Evolutionary conservation across 805 yeast species (phyloP).

Genomic region (Hanseniaspora valbyensis): DNA sequence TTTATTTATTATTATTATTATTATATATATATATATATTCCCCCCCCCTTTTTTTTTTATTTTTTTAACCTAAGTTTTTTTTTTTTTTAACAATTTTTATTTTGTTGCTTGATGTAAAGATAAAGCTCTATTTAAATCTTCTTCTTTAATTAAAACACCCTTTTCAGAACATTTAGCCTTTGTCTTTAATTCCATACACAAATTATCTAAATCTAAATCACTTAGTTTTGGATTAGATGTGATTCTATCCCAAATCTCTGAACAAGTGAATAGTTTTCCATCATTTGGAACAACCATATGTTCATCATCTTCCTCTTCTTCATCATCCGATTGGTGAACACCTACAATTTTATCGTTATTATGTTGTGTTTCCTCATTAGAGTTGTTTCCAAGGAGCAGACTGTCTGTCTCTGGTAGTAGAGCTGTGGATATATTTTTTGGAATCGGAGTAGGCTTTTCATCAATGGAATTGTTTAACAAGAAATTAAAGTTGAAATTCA

Average conservation of each 20-base stretch:
- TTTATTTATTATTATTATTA: no score
- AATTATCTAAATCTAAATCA: conserved; percentile 86
- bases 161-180: conserved; percentile 92
- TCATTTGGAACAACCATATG: conserved; percentile 63
- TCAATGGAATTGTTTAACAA: conserved; percentile 17
- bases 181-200: conserved; percentile 75
- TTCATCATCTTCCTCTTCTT: conserved; percentile 21
- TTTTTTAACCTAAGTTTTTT: background rate
- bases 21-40: no score
- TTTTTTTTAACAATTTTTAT: no score
- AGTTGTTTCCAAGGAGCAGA: no score
- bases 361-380: no score
- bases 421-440: no score
- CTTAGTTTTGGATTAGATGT: conserved; percentile 88
- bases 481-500: background rate
- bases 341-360: no score
- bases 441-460: conserved; percentile 16
- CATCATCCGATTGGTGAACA: background rate
- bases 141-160: conserved; percentile 78
- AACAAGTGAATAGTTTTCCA: conserved; percentile 53
- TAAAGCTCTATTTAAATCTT: conserved; percentile 56
- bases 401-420: no score
- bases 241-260: conserved; percentile 93
- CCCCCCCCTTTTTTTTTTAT: background rate
- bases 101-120: conserved; percentile 15